Base-by-base conservation (phyloP, 805 yeast species). In the Lipomyces sp. region DNA sequence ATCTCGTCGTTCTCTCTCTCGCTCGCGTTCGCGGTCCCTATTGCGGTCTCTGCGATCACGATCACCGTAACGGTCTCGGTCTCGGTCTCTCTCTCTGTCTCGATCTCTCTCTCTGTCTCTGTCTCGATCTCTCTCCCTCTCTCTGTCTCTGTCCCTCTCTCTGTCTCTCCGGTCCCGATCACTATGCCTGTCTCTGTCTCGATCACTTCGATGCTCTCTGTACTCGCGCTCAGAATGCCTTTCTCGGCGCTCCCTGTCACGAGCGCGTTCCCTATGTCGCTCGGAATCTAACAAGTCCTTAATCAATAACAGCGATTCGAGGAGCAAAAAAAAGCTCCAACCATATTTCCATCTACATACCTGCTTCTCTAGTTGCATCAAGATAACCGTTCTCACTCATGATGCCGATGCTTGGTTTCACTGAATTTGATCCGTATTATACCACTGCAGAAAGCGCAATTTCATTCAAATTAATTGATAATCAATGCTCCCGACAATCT, bases 211-310 rank as follows among this genome's bases (percentile, higher is more conserved):
- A 15, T 72, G 64, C 2, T 50, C 57, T 33, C 69, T 63, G 13
- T 45, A 56, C 13, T 59, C 56, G 5, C 56, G 60, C 10, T 69
- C 64, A 34, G 59, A 15, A 69, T 59, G 69, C 15, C 74, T 59
- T 32, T 70, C 71, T 57, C 70, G 34, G 55, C 66, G 62, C 24
- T 71, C 64, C 37, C 63, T 32, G 18, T 70, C 72, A 7, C 70
- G 62, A 39, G 69, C 69, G n/a, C 69, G 65, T n/a, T 59, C 69
- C 53, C 69, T 66, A 45, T 59, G 65, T 15, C 75, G 59, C 53
- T 73, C 75, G 2, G 60, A 64, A 37, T 60, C 67, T 63, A 39
- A 37, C 48, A 42, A 42, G 15, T 42, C 24, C 24, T 24, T 7
- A 15, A 42, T 42, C 48, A 42, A n/a, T 24, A 51, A 51, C n/a